Evolutionary conservation across 768 basidiomycete species (phyloP).

Genomic region (Tubosaeta sp.): DNA sequence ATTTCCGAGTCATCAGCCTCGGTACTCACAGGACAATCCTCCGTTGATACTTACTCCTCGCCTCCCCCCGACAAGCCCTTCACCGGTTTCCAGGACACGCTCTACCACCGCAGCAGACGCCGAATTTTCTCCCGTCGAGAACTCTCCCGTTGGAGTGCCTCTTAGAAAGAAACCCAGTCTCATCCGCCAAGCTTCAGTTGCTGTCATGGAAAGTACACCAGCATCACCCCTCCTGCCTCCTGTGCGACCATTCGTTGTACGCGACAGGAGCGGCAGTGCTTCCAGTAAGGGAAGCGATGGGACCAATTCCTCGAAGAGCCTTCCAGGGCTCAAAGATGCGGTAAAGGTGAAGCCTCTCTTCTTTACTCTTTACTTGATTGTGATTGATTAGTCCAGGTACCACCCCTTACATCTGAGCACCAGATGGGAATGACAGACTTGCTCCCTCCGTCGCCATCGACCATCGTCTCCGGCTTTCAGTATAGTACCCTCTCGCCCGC

Average conservation of each 20-base stretch:
- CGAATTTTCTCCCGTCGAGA: conserved; percentile 12
- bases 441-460: conserved; percentile 70
- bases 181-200: conserved; percentile 48
- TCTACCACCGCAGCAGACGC: conserved; percentile 31
- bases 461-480: conserved; percentile 35
- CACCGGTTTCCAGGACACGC: conserved; percentile 32
- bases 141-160: conserved; percentile 7
- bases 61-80: conserved; percentile 27
- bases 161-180: conserved; percentile 36
- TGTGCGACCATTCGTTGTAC: conserved; percentile 41
- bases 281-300: conserved; percentile 38
- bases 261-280: conserved; percentile 49
- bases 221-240: conserved; percentile 40
- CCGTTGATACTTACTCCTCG: conserved; percentile 25
- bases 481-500: conserved; percentile 37
- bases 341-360: conserved; percentile 49
- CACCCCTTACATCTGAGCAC: conserved; percentile 64
- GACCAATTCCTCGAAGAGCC: conserved; percentile 23
- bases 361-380: background rate
- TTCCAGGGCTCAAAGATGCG: conserved; percentile 68
- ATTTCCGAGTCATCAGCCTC: conserved; percentile 55
- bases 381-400: conserved; percentile 41
- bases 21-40: conserved; percentile 51
- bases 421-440: conserved; percentile 65
- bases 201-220: conserved; percentile 48